Evolutionary conservation across 306 rosid genomes (phyloP).

Genomic region (Ormosia semicastrata): DNA sequence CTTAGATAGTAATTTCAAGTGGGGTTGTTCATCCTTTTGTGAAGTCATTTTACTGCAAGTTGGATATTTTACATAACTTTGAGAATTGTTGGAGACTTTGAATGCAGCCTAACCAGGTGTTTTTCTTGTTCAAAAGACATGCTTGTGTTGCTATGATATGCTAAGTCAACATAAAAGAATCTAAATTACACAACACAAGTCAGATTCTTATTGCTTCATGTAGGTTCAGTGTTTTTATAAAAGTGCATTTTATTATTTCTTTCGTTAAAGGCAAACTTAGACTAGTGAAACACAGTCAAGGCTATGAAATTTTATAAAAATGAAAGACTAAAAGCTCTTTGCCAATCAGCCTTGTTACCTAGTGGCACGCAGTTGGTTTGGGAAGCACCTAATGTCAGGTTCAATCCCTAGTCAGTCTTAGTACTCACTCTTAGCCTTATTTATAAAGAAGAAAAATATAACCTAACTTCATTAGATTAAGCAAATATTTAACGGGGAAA

Average conservation of each 20-base stretch:
- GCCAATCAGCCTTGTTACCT: neutral
- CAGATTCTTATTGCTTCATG: neutral
- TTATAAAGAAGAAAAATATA: neutral
- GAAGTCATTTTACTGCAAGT: neutral
- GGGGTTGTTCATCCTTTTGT: constrained; percentile 21
- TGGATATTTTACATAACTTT: neutral
- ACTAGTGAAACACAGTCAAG: neutral
- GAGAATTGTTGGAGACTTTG: constrained; percentile 16
- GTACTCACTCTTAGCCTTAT: neutral
- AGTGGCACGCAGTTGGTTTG: neutral
- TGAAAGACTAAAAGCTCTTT: neutral
- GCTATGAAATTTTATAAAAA: neutral
- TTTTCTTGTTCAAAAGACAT: constrained; percentile 24
- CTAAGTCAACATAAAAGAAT: constrained; percentile 7
- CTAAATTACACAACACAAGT: constrained; percentile 15
- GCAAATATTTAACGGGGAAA: neutral
- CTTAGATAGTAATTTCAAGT: neutral
- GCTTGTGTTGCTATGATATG: constrained; percentile 38
- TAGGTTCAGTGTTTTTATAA: neutral
- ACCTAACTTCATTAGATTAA: neutral
- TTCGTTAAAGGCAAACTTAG: neutral
- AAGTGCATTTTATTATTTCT: neutral
- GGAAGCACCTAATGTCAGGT: neutral
- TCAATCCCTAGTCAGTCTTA: neutral
- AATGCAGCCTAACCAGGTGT: neutral